Conservation (phyloP, 768 basidiomycete genomes). For the Crassisporium funariophilum region DNA sequence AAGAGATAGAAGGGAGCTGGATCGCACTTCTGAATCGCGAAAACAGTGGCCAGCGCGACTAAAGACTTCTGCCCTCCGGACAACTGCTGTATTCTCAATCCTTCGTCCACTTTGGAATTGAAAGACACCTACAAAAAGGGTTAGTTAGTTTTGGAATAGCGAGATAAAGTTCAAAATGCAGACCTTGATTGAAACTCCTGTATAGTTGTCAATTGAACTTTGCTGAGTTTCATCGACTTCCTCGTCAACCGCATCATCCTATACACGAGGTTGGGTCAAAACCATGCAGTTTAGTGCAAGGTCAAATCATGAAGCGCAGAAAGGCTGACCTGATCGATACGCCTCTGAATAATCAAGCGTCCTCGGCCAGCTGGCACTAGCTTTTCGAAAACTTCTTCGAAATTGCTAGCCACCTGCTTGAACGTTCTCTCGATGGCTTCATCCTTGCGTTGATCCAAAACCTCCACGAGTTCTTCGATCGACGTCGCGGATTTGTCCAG, state of each 20-base stretch:
- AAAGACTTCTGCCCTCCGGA: constrained; percentile 98
- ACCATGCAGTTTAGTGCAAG: too few relatives aligned
- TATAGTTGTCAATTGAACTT: constrained; percentile 88
- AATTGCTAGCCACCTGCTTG: constrained; percentile 96
- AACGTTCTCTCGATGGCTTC: constrained; percentile 99
- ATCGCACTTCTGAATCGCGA: constrained; percentile 99
- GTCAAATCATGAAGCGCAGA: too few relatives aligned
- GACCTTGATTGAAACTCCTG: constrained; percentile 94
- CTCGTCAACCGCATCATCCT: constrained; percentile 77
- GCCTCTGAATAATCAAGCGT: constrained; percentile 87
- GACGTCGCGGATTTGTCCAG: constrained; percentile 87
- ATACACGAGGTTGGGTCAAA: too few relatives aligned
- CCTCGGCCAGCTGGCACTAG: constrained; percentile 94
- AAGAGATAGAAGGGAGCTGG: constrained; percentile 99
- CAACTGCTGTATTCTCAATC: constrained; percentile 92
- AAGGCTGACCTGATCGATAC: constrained; percentile 73
- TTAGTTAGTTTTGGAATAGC: background rate
- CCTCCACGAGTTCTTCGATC: constrained; percentile 91
- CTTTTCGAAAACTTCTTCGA: constrained; percentile 95
- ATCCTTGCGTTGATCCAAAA: constrained; percentile 95
- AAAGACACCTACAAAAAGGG: constrained; percentile 79
- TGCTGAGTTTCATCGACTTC: constrained; percentile 75
- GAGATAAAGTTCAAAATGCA: background rate
- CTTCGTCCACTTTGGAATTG: constrained; percentile 98
- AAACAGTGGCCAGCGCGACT: constrained; percentile 96